Base-by-base conservation (phyloP, 140 eudicot genomes). In the Senecio squalidus region DNA sequence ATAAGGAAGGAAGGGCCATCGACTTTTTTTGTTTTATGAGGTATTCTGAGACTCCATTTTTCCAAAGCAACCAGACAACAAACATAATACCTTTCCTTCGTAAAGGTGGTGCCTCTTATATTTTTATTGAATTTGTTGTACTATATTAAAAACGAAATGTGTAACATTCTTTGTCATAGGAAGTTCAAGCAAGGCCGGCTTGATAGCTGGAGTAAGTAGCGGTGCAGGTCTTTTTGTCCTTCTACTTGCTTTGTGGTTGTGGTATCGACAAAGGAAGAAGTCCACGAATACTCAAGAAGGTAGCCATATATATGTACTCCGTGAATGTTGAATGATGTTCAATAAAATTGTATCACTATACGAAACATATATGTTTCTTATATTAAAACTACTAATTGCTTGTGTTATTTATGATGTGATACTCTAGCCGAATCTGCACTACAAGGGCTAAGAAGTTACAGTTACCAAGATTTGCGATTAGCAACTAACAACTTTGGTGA, bases 401-500 rank as follows among this genome's bases (percentile, higher is more conserved):
- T 23, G 1, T 20, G 1, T 7, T 21, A 28, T 11, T 21, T 5
- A 61, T 9, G 45, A 43, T 76, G 59, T 34, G 60, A 78, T 45
- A 66, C 71, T 51, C 43, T 62, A 64, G 88, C 79, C 13, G 62
- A 65, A 68, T 62, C 75, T 1, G 82, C 72, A 21, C 17, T 78
- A 52, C 74, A 64, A 64, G 84, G 82, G 2, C 64, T 77, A 14
- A 50, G 10, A 17, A 41, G 28, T 17, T 82, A 67, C 75, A 67
- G 54, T 27, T 82, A 78, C 69, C 70, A 72, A 48, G 74, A 67
- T 33, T 52, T 82, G 62, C 76, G 72, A 72, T 13, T 54, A 25
- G 81, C 84, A 1, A 82, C 89, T 2, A 57, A 74, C 11, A 60
- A 68, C 44, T 82, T 82, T 17, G 71, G 80, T 16, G 78, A 78